Conservation (phyloP, 495 filamentous ascomycete species). For the Penicillium atrosanguineum region DNA sequence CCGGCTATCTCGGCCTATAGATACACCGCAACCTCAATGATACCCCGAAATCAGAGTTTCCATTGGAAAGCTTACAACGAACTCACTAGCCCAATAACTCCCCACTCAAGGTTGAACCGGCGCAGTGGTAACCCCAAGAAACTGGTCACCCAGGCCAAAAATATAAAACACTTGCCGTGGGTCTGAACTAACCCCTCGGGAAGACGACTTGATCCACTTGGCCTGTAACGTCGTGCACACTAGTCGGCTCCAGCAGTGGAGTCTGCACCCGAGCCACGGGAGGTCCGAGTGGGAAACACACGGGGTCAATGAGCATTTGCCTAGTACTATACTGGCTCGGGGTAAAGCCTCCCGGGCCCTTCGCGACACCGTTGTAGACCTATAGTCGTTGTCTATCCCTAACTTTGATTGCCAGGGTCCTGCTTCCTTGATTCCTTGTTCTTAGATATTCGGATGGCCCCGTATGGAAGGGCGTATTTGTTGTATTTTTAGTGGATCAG, state of each 20-base stretch:
- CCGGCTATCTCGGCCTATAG: no score
- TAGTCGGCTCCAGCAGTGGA: slow-evolving; percentile 5
- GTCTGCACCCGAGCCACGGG: slow-evolving; percentile 11
- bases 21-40: no score
- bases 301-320: slow-evolving; percentile 23
- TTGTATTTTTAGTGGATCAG: slow-evolving; percentile 13
- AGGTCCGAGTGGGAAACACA: slow-evolving; percentile 7
- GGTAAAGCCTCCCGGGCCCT: not conserved
- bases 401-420: slow-evolving; percentile 18
- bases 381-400: slow-evolving; percentile 23
- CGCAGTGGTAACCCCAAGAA: not conserved
- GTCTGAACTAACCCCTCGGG: slow-evolving; percentile 9
- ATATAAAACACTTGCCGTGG: slow-evolving; percentile 8
- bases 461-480: slow-evolving; percentile 3
- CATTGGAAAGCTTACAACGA: no score
- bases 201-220: slow-evolving; percentile 9
- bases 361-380: slow-evolving; percentile 21
- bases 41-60: no score
- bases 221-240: slow-evolving; percentile 1
- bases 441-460: slow-evolving; percentile 15
- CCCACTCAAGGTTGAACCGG: not conserved
- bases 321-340: slow-evolving; percentile 17
- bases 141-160: slow-evolving; percentile 3
- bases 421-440: not conserved
- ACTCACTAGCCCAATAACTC: no score